Evolutionary conservation across 2,329 filamentous ascomycete species (phyloP).

Genomic region (Lasiodiplodia citricola): DNA sequence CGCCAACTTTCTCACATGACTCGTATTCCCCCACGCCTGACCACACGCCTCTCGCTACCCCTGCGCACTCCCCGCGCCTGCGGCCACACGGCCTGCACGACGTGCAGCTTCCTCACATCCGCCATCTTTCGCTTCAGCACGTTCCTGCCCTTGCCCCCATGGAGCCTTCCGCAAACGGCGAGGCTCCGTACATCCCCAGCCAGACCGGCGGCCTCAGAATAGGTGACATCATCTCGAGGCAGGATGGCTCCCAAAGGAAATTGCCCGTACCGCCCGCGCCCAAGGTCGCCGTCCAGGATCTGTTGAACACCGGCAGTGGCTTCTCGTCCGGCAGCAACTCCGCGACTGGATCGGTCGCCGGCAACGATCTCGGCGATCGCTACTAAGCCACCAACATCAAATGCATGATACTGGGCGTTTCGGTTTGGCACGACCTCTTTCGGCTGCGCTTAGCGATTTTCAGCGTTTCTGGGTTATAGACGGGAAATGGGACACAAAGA

Average conservation of each 20-base stretch:
- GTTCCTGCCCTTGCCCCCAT: conserved; percentile 72
- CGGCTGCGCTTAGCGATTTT: conserved; percentile 26
- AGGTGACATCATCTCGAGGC: conserved; percentile 88
- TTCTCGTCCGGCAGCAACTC: conserved; percentile 79
- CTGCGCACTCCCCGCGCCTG: conserved; percentile 90
- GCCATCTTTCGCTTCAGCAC: conserved; percentile 71
- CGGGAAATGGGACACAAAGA: conserved; percentile 17
- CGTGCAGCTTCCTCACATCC: conserved; percentile 85
- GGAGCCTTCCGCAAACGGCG: conserved; percentile 68
- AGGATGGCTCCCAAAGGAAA: conserved; percentile 87
- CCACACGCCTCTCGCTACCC: conserved; percentile 97
- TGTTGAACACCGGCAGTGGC: conserved; percentile 70
- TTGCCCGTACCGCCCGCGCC: conserved; percentile 89
- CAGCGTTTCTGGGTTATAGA: conserved; percentile 25
- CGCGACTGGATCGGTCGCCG: conserved; percentile 76
- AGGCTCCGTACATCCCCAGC: conserved; percentile 63
- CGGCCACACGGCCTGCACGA: conserved; percentile 73
- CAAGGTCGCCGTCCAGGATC: conserved; percentile 85
- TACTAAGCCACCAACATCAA: conserved; percentile 31
- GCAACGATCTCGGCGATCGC: conserved; percentile 52
- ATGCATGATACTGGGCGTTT: conserved; percentile 26
- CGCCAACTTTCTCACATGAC: conserved; percentile 94
- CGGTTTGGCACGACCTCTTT: conserved; percentile 24
- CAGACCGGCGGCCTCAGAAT: conserved; percentile 74
- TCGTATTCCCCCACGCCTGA: conserved; percentile 94